Evolutionary conservation across 345 rosid species (phyloP).

Genomic region (Rhodamnia argentea): DNA sequence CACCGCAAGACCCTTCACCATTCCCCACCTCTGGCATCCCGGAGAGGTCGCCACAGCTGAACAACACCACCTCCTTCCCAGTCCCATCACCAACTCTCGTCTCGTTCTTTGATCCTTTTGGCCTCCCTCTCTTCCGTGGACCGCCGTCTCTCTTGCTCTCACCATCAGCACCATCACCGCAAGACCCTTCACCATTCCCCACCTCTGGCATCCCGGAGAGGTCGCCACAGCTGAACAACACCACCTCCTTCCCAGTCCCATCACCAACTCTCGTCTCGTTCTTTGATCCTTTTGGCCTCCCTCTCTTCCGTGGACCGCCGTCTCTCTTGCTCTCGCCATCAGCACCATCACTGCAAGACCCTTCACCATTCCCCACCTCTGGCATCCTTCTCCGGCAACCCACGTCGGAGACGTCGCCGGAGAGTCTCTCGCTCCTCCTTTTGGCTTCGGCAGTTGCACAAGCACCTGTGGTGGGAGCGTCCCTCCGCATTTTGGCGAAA

Average conservation of each 20-base stretch:
- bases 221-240: background rate
- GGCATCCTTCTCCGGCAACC: background rate
- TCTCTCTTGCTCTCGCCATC: background rate
- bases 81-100: too few relatives aligned
- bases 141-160: too few relatives aligned
- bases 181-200: too few relatives aligned
- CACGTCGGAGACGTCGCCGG: background rate
- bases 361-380: background rate
- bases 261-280: background rate
- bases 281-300: conserved; percentile 4
- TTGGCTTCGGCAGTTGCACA: background rate
- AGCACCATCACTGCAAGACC: background rate
- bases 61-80: too few relatives aligned
- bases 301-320: background rate
- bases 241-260: background rate
- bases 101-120: too few relatives aligned
- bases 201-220: too few relatives aligned
- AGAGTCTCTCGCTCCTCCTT: background rate
- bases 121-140: too few relatives aligned
- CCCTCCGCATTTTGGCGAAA: background rate
- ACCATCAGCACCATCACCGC: too few relatives aligned
- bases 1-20: too few relatives aligned
- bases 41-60: background rate
- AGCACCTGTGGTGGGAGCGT: background rate
- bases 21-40: too few relatives aligned